Evolutionary conservation across 129 eudicot genomes (phyloP).

Genomic region (Rutidosis leptorrhynchoides): DNA sequence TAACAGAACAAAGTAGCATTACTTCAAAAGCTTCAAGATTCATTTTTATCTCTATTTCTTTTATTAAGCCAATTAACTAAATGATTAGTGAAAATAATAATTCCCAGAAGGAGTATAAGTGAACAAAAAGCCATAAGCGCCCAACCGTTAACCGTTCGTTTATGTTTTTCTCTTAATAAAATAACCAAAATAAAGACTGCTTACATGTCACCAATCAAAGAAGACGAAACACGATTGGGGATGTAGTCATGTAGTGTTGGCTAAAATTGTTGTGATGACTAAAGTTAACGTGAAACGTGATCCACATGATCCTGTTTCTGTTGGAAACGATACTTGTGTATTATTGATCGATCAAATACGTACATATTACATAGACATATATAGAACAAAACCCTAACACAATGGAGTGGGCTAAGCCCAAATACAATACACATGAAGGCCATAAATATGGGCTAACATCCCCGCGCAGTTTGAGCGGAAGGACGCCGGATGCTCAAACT

Average conservation of each 20-base stretch:
- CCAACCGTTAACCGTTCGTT: constrained; percentile 30
- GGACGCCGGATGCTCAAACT: too few relatives aligned
- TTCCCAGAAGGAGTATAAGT: constrained; percentile 40
- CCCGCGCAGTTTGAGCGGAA: too few relatives aligned
- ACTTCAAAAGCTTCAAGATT: constrained; percentile 65
- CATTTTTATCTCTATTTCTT: constrained; percentile 54
- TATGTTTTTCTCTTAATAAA: constrained; percentile 35
- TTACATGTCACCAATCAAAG: constrained; percentile 56
- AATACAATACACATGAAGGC: too few relatives aligned
- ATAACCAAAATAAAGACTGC: constrained; percentile 48
- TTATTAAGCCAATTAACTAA: constrained; percentile 56
- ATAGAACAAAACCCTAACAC: too few relatives aligned
- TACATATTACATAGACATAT: too few relatives aligned
- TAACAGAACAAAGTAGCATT: constrained; percentile 42
- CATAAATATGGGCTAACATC: too few relatives aligned
- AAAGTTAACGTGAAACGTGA: constrained; percentile 40
- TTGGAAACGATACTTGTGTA: too few relatives aligned
- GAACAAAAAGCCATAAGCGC: constrained; percentile 34
- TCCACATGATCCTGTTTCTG: constrained; percentile 49
- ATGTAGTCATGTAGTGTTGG: constrained; percentile 71
- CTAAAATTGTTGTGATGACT: constrained; percentile 49
- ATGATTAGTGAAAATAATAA: constrained; percentile 40
- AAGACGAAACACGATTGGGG: constrained; percentile 62
- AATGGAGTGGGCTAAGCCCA: too few relatives aligned
- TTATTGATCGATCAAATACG: too few relatives aligned